phyloP scores from a whole-genome alignment of 352 stramenopile species.

The Globisporangium perplexum region DNA sequence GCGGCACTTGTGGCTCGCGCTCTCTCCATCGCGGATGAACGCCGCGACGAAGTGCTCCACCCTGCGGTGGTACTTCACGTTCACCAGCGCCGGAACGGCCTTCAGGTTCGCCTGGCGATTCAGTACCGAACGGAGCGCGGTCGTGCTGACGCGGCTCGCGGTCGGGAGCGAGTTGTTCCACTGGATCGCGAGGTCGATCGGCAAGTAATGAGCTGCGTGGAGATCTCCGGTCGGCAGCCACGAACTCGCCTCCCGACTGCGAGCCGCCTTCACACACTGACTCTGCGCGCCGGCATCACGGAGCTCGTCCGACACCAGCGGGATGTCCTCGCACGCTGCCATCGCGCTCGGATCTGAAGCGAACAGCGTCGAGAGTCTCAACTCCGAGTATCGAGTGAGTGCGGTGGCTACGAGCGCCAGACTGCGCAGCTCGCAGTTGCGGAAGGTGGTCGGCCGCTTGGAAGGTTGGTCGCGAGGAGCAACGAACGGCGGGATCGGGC shows the following conservation, averaged over 20 bases:
- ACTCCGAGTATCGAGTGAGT: slow-evolving; percentile 5
- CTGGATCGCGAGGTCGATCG: slow-evolving; percentile 10
- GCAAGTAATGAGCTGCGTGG: slow-evolving; percentile 10
- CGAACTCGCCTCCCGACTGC: background rate
- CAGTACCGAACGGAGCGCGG: background rate
- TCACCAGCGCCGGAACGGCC: slow-evolving; percentile 3
- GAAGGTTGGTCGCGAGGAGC: background rate
- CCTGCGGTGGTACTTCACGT: slow-evolving; percentile 8
- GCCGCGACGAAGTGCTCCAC: slow-evolving; percentile 10
- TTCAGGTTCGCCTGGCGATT: slow-evolving; percentile 9
- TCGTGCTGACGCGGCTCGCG: background rate
- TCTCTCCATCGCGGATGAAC: slow-evolving; percentile 6
- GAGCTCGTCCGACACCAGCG: slow-evolving; percentile 8
- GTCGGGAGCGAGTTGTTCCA: slow-evolving; percentile 8
- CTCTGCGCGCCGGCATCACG: slow-evolving; percentile 4
- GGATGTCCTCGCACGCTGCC: slow-evolving; percentile 5
- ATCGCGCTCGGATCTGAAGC: background rate
- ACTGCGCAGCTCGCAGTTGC: slow-evolving; percentile 5
- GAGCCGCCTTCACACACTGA: slow-evolving; percentile 2
- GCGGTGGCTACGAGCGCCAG: slow-evolving; percentile 8
- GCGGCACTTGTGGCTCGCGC: background rate
- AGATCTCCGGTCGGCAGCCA: background rate
- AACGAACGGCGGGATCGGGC: background rate
- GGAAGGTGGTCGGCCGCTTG: background rate
- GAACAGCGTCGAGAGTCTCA: slow-evolving; percentile 4